phyloP scores from a whole-genome alignment of 1,284 basidiomycete genomes.

The Grifola frondosa region DNA sequence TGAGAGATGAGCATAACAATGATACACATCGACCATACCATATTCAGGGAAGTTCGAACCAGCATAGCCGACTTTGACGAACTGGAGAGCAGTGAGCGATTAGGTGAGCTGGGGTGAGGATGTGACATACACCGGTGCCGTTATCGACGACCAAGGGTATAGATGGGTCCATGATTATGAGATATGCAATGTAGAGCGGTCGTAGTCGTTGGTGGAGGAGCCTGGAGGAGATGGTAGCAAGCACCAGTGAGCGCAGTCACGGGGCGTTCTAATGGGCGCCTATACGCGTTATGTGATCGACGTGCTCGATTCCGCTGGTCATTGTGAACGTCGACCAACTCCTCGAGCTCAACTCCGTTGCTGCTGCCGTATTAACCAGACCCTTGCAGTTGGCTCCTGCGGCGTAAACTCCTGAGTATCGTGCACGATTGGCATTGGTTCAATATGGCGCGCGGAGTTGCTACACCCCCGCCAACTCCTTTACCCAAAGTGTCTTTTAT shows the following conservation, averaged over 20 bases:
- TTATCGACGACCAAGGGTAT: conserved; percentile 94
- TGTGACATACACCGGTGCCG: conserved; percentile 86
- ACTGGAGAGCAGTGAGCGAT: conserved; percentile 48
- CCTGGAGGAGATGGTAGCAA: no score
- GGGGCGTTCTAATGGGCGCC: no score
- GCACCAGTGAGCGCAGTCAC: no score
- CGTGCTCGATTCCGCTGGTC: no score
- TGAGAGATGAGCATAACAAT: background rate
- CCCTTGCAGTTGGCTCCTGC: no score
- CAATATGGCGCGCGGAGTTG: conserved; percentile 37
- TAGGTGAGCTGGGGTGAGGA: background rate
- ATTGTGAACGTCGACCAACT: no score
- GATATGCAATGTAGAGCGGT: conserved; percentile 4
- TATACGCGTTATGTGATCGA: no score
- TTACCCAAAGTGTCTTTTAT: conserved; percentile 64
- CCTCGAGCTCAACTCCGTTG: no score
- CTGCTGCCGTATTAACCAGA: no score
- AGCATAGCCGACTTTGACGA: conserved; percentile 98
- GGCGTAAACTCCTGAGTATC: background rate
- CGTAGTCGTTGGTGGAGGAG: conserved; percentile 17
- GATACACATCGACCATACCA: conserved; percentile 68
- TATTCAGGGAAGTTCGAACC: conserved; percentile 99
- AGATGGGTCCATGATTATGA: conserved; percentile 56
- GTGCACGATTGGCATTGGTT: conserved; percentile 6
- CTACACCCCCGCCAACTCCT: conserved; percentile 35